A percentile compares a stretch with the other conserved stretches of the same genome.
Conservation (phyloP, 139 green algal genomes). For the Eudorina sp. region DNA sequence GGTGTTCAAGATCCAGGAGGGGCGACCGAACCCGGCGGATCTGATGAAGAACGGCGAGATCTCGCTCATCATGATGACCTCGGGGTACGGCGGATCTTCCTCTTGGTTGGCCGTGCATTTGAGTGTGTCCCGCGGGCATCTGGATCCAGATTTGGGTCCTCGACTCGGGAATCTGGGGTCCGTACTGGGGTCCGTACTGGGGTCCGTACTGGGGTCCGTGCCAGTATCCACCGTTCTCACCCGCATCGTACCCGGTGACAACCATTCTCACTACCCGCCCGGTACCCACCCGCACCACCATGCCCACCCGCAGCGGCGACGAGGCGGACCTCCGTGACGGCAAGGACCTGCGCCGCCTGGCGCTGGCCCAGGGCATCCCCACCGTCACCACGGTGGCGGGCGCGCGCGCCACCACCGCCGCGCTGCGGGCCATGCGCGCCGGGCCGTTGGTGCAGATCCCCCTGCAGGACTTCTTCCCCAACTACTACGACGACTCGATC, state of each 20-base stretch:
- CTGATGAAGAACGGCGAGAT: constrained; percentile 89
- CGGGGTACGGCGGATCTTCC: constrained; percentile 32
- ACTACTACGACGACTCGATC: constrained; percentile 67
- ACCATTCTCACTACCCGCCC: too few species aligned
- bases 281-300: too few species aligned
- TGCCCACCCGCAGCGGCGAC: constrained; percentile 78
- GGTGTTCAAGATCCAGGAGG: constrained; percentile 99
- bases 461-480: constrained; percentile 75
- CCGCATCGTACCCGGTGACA: too few species aligned
- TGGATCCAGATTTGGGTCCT: too few species aligned
- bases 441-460: constrained; percentile 84
- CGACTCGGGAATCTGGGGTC: too few species aligned
- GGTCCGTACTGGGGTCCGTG: too few species aligned
- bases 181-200: too few species aligned
- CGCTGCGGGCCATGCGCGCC: constrained; percentile 85
- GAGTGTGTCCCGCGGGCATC: too few species aligned
- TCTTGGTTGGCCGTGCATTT: too few species aligned
- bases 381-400: constrained; percentile 97
- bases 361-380: constrained; percentile 85
- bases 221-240: too few species aligned
- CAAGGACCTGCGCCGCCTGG: constrained; percentile 91
- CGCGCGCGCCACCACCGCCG: constrained; percentile 85
- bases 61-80: constrained; percentile 95
- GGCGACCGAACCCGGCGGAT: constrained; percentile 85
- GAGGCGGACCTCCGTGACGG: constrained; percentile 93